These are phyloP conservation scores for Babesia ovis DNA, from an alignment of 169 alveolate genomes.

Conservation along the genomic window DNA sequence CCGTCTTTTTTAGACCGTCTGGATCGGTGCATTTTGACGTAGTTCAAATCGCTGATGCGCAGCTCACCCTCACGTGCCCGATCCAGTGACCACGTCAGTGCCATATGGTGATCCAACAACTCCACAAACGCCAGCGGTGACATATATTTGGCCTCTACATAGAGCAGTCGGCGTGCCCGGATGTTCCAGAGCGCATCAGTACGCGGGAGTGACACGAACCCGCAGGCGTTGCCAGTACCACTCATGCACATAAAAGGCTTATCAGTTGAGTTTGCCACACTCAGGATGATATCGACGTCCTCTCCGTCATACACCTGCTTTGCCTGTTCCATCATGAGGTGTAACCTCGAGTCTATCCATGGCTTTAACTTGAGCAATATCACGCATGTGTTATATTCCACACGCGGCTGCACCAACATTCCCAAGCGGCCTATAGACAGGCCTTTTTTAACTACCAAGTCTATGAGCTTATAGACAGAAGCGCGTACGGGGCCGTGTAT, in stretches of 20 bases:
- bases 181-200: conserved; percentile 9
- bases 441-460: conserved; percentile 9
- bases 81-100: conserved; percentile 24
- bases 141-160: conserved; percentile 34
- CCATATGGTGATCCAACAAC: conserved; percentile 19
- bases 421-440: conserved; percentile 21
- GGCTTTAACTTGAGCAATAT: background rate
- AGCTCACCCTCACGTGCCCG: conserved; percentile 18
- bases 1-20: background rate
- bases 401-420: conserved; percentile 13
- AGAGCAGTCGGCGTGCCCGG: conserved; percentile 12
- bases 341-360: background rate
- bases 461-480: conserved; percentile 2
- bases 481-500: conserved; percentile 20
- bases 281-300: conserved; percentile 11
- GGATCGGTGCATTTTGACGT: background rate
- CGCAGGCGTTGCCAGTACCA: background rate
- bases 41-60: conserved; percentile 24
- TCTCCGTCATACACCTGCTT: conserved; percentile 20
- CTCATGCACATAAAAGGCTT: conserved; percentile 19
- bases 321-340: background rate
- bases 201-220: conserved; percentile 25
- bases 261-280: conserved; percentile 30
- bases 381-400: background rate
- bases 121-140: conserved; percentile 4